Base-by-base conservation (phyloP, 108 stramenopile genomes). In the Craspedostauros australis region DNA sequence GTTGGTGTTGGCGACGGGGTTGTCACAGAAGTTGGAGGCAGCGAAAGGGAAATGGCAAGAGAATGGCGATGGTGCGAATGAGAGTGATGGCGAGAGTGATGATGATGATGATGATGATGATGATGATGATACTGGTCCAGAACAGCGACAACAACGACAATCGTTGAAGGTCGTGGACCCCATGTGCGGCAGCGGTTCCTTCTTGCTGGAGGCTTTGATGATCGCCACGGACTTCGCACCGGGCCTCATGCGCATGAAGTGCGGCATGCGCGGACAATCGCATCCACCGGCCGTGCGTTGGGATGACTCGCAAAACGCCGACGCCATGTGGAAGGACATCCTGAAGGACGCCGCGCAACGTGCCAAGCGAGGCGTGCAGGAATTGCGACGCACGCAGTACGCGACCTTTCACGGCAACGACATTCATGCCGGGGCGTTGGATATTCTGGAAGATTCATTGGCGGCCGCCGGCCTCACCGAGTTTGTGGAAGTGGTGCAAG, bases 171-270 rank as follows among this genome's bases (percentile, higher is more conserved):
- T 90, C 37, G 47, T 91, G 15, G 89, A 91, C 68, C 89, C 89
- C 6, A 91, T 91, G 89, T 68, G 75, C 2, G 89, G 89, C 8
- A 84, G 83, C 42, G 89, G 70, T 14, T 81, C 89, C 5, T 57
- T 91, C 5, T 50, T 82, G 8, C 45, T 75, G 18, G 89, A 91
- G 54, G 89, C 85, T 14, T 76, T 75, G 4, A 56, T 91, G 63
- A 84, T 91, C 46, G 83, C 85, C 15, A 67, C 70, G 15, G 77
- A 87, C 47, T 47, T 87, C 53, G 80, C 89, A n/a, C 89, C 89
- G 4, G 84, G 85, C 18, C 46, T 87, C 24, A 56, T 72, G 60
- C 52, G 85, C 9, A 82, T 85, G 22, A 73, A 68, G 15, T 73
- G 65, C 50, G 73, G 72, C 22, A 24, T 73, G 4, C 70, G 72